Evolutionary conservation across 2,329 filamentous ascomycete genomes (phyloP).

Genomic region (Fusarium sambucinum): DNA sequence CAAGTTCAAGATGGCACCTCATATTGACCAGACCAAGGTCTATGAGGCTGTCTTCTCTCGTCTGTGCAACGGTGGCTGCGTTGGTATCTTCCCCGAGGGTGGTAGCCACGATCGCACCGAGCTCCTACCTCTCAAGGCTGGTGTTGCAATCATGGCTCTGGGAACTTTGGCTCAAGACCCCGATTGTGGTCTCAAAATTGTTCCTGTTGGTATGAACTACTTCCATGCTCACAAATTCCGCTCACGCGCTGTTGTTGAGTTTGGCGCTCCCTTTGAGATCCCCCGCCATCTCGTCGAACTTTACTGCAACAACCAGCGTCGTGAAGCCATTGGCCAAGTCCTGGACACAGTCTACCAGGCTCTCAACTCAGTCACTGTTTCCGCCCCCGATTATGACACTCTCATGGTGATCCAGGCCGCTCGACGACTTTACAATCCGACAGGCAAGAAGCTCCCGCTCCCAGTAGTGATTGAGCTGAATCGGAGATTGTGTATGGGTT

Average conservation of each 20-base stretch:
- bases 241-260: constrained; percentile 94
- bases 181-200: constrained; percentile 90
- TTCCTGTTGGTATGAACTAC: constrained; percentile 99
- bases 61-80: constrained; percentile 84
- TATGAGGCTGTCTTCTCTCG: constrained; percentile 93
- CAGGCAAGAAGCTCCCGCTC: constrained; percentile 91
- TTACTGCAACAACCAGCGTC: constrained; percentile 84
- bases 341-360: constrained; percentile 89
- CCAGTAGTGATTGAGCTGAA: constrained; percentile 96
- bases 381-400: constrained; percentile 93
- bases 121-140: constrained; percentile 91
- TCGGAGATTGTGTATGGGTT: constrained; percentile 88
- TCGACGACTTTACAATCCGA: constrained; percentile 91
- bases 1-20: constrained; percentile 88
- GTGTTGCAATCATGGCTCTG: constrained; percentile 97
- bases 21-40: constrained; percentile 93
- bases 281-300: constrained; percentile 84
- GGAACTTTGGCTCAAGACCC: constrained; percentile 88
- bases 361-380: constrained; percentile 89
- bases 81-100: constrained; percentile 97
- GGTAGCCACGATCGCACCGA: constrained; percentile 96
- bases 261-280: constrained; percentile 89
- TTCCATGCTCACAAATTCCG: constrained; percentile 99
- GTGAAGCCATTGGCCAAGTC: constrained; percentile 87
- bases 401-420: constrained; percentile 97